Evolutionary conservation across 2,329 filamentous ascomycete genomes (phyloP), one percentile per base, ranked within the genome.

Genomic region (Stagonosporopsis chrysanthemi): DNA sequence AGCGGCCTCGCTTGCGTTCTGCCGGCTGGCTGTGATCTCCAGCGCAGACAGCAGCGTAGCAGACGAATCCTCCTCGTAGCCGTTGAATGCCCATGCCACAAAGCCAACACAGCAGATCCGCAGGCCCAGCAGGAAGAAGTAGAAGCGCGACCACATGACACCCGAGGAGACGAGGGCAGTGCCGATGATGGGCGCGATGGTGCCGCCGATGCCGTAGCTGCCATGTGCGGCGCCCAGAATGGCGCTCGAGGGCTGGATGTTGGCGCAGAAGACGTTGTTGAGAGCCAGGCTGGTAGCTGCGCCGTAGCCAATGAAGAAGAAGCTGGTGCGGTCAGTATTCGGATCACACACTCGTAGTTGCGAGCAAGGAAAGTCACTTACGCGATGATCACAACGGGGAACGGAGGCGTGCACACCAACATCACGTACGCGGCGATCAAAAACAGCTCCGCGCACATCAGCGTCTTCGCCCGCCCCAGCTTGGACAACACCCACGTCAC

Each of bases 71-170:
- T 82, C 80, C 67, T 92, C 88, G 71, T 89, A 93, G 41, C 79
- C 78, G 80, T 83, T 83, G 77, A 92, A 96, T 0, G 88, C 80
- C 85, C 87, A 93, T 2, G 82, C 81, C 1, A 83, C 81, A 60
- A 88, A 83, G 2, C 70, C 73, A n/a, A 86, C 77, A 61, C 87
- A 89, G 42, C 84, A 63, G 0, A 86, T 47, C 0, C 85, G 79
- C 4, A 92, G 66, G 0, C 79, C 82, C 8, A 93, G 77, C 0
- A 84, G 82, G 23, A 96, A 77, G 39, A 89, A 75, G 72, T 93
- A 96, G 79, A 90, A 95, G 17, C 85, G 81, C 41, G 85, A 87
- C 90, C 90, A 95, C 22, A 82, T 63, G 0, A 85, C 74, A 4
- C 83, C 82, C 11, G 80, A 75, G 0, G 89, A 87, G 1, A 88